phyloP scores from a whole-genome alignment of 306 rosid genomes.

The Purshia tridentata region DNA sequence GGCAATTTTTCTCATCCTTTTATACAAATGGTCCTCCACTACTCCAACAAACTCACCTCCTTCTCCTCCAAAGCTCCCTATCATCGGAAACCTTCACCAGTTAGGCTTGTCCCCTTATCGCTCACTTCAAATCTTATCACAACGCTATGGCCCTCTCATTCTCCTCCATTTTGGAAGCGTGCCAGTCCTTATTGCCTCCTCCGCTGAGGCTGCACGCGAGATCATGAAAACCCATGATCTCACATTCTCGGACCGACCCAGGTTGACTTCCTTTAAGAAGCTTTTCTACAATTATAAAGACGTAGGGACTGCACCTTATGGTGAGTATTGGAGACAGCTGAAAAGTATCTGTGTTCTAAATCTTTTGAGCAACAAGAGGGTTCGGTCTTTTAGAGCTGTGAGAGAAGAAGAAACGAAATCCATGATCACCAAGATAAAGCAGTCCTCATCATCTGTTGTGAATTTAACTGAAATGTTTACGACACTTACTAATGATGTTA shows the following conservation, averaged over 20 bases:
- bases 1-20: no score
- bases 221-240: slow-evolving; percentile 9
- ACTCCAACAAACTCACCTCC: no score
- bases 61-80: no score
- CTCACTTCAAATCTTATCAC: not conserved
- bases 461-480: slow-evolving; percentile 40
- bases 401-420: no score
- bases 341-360: slow-evolving; percentile 23
- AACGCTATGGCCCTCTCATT: not conserved
- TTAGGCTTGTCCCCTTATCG: no score
- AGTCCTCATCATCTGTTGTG: slow-evolving; percentile 3
- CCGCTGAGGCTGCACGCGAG: slow-evolving; percentile 1
- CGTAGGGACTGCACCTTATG: not conserved
- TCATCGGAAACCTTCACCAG: no score
- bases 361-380: slow-evolving; percentile 37
- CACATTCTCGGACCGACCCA: not conserved
- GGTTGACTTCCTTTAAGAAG: not conserved
- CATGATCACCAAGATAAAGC: no score
- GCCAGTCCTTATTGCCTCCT: not conserved
- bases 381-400: slow-evolving; percentile 20
- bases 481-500: slow-evolving; percentile 31
- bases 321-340: slow-evolving; percentile 1
- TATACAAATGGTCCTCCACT: no score
- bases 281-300: not conserved
- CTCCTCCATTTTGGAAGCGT: slow-evolving; percentile 2